Base-by-base conservation (phyloP, 441 rosid species). In the Isatis lusitanica region DNA sequence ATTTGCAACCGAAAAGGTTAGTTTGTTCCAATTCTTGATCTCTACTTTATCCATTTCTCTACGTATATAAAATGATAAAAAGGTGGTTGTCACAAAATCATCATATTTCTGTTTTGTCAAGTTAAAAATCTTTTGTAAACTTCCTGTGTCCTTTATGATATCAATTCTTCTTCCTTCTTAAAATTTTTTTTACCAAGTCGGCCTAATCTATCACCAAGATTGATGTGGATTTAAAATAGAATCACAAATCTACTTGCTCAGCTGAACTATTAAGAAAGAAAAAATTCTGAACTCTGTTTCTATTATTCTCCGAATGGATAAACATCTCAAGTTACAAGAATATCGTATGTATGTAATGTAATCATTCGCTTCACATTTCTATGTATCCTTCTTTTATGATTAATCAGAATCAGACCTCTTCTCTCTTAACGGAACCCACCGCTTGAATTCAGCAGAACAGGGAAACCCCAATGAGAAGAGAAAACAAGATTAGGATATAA, bases 381-480 rank as follows among this genome's bases (percentile, higher is more conserved):
- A 4, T 55, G 43, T 55, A 11, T 52, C 68, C 17, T 21, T 17
- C 18, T 10, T 46, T 30, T 33, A 5, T 33, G 33, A 65, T 55
- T 58, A 30, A n/a, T 7, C 21, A 50, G 38, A 39, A 30, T 4
- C 5, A 16, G 11, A 58, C 31, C 0, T 52, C 38, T 63, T 69
- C 24, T 28, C 44, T 53, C 71, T 75, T 75, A 71, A 71, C 63
- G 53, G 35, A 70, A 70, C 48, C 76, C 63, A 65, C 76, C 62
- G 65, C 68, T 58, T 16, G 80, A 65, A 17, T 58, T 77, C n/a
- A 77, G 1, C 43, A 78, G 10, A 75, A 78, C 86, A 9, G 93
- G 95, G 31, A 88, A 83, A 24, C 93, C 93, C 90, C 83, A 84
- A 6, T 85, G 90, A 77, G 90, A 79, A 28, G 88, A 85, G 56